Evolutionary conservation across 768 basidiomycete genomes (phyloP), one percentile per base, ranked within the genome.

Genomic region (Pleurotus tuber-regium): DNA sequence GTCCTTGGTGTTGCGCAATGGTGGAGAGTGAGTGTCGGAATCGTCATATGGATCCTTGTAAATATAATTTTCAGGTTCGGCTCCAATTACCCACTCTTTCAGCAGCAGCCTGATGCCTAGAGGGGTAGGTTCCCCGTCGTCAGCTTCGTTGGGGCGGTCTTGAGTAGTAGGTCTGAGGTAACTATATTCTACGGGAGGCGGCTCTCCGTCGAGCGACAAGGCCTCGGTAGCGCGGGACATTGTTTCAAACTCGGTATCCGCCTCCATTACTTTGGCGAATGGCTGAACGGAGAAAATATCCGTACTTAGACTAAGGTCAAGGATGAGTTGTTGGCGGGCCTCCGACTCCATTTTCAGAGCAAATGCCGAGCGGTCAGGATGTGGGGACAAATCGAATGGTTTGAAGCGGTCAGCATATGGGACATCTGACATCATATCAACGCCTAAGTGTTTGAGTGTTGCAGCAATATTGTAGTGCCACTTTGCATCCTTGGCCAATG

Each of bases 81-180:
- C 56, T 10, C 84, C 82, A 19, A 79, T 54, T 43, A 79, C 73
- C 89, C 89, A 92, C 36, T 87, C 85, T 51, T 77, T 74, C 50
- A 92, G 64, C 33, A 92, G 71, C 18, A 84, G 70, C 24, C 84
- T 74, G 8, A 86, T 82, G 2, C 85, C 85, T 2, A 74, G 63
- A 0, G 83, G 76, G 4, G 58, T 59, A 24, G 44, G 54, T 12
- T 65, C 64, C 11, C 63, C 58, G 33, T 54, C 50, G 9, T 60
- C 63, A 7, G 60, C 53, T 8, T 51, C 63, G 36, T 51, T 57
- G 24, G 70, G 61, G 29, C 57, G 59, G 36, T 70, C 59, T 12
- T 65, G 75, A 26, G 55, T 59, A 16, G 73, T 51, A 1, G 88
- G 88, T 10, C 62, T 79, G 18, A 92, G 65, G 63, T 78, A 87